Conservation (phyloP, 345 rosid species). For the Populus nigra region DNA sequence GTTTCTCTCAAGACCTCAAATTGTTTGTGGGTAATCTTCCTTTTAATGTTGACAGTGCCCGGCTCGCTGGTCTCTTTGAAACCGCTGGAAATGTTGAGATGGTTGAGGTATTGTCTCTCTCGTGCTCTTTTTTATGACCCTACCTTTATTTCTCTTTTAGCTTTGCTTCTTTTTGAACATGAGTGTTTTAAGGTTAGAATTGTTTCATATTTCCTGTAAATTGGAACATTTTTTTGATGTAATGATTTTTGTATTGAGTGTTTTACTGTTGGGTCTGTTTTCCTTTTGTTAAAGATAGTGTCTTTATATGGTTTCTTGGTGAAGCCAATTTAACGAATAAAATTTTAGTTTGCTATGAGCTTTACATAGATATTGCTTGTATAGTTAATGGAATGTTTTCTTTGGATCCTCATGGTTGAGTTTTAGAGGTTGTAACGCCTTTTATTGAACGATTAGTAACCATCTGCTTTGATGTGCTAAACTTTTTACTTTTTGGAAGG, state of each 20-base stretch:
- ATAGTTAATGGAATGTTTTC: neutral
- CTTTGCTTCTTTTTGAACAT: neutral
- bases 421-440: neutral
- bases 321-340: neutral
- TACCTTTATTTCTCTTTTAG: neutral
- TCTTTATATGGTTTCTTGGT: neutral
- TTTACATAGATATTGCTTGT: neutral
- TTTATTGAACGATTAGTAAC: neutral
- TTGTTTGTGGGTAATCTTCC: constrained; percentile 97
- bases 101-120: constrained; percentile 68
- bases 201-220: neutral
- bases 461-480: constrained; percentile 10
- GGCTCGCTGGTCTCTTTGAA: constrained; percentile 81
- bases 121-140: neutral
- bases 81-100: constrained; percentile 83
- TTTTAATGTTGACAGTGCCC: constrained; percentile 77
- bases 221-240: neutral
- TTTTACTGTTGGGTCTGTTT: no score
- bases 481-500: constrained; percentile 46
- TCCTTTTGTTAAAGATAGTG: no score
- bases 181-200: neutral
- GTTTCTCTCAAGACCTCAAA: constrained; percentile 70
- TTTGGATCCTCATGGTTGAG: neutral
- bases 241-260: neutral
- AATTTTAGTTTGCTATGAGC: neutral